A percentile compares a stretch with the other conserved stretches of the same genome.
Evolutionary conservation across 2,329 filamentous ascomycete species (phyloP).

Genomic region (Thielaviopsis punctulata): DNA sequence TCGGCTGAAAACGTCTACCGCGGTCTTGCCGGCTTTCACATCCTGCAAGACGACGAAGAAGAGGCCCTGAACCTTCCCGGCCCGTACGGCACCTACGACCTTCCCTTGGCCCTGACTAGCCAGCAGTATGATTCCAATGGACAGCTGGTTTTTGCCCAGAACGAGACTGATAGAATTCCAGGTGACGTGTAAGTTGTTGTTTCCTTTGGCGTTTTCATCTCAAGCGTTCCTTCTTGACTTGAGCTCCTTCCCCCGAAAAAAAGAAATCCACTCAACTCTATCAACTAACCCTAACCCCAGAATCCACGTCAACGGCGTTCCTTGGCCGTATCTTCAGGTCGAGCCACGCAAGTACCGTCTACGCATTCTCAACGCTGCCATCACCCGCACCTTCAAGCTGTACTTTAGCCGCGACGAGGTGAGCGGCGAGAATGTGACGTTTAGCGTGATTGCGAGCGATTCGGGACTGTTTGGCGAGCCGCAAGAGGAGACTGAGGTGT

Average conservation of each 20-base stretch:
- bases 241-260: not conserved
- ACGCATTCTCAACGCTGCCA: slow-evolving; percentile 32
- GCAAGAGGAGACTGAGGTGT: slow-evolving; percentile 10
- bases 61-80: slow-evolving; percentile 30
- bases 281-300: not conserved
- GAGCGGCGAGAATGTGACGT: slow-evolving; percentile 21
- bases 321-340: slow-evolving; percentile 41
- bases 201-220: not conserved
- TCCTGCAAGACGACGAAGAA: slow-evolving; percentile 33
- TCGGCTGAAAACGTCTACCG: slow-evolving; percentile 38
- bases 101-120: slow-evolving; percentile 31
- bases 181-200: slow-evolving; percentile 27
- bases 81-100: slow-evolving; percentile 32
- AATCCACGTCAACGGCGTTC: slow-evolving; percentile 29
- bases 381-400: slow-evolving; percentile 30
- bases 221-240: not conserved
- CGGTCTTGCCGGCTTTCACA: slow-evolving; percentile 39
- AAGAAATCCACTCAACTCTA: not conserved
- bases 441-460: slow-evolving; percentile 38
- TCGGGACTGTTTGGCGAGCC: slow-evolving; percentile 27
- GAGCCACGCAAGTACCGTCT: slow-evolving; percentile 44
- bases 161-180: slow-evolving; percentile 30
- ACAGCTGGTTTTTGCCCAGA: slow-evolving; percentile 27
- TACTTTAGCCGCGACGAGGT: slow-evolving; percentile 25
- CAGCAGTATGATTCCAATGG: slow-evolving; percentile 36